These are phyloP conservation scores for Leccinum griseonigrum DNA, from an alignment of 1,284 basidiomycete genomes.

Conservation along the genomic window DNA sequence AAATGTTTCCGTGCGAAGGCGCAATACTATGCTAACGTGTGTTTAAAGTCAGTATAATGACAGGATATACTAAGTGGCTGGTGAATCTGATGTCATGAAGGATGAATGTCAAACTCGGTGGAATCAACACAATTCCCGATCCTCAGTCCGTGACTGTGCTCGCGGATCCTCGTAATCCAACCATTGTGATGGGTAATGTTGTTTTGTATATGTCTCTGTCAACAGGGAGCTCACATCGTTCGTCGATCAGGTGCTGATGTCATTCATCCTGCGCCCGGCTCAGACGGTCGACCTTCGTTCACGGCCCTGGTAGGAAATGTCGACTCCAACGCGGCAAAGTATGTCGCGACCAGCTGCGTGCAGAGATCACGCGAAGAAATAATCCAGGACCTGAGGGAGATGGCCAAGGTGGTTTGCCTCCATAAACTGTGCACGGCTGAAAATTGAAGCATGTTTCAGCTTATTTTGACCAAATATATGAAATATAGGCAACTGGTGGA, in stretches of 20 bases:
- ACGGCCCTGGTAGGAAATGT: conserved; percentile 73
- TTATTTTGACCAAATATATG: conserved; percentile 54
- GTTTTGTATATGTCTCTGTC: not conserved
- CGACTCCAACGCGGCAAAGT: conserved; percentile 61
- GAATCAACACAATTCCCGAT: conserved; percentile 73
- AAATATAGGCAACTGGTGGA: conserved; percentile 51
- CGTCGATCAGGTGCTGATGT: conserved; percentile 62
- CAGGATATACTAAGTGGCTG: not conserved
- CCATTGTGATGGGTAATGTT: conserved; percentile 69
- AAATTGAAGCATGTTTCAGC: conserved; percentile 34
- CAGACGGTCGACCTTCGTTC: conserved; percentile 70
- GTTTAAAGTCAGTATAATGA: conserved; percentile 57
- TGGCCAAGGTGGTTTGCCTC: conserved; percentile 47
- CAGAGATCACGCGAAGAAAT: conserved; percentile 72
- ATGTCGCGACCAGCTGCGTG: conserved; percentile 54
- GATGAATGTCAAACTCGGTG: conserved; percentile 79
- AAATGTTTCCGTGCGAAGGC: conserved; percentile 63
- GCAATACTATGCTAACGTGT: conserved; percentile 78
- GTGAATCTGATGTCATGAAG: conserved; percentile 35
- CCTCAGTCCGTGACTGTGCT: conserved; percentile 56
- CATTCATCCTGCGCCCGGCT: conserved; percentile 74
- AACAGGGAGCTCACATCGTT: conserved; percentile 3
- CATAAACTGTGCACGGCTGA: not conserved
- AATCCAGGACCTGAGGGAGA: conserved; percentile 64
- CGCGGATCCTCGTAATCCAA: conserved; percentile 66